Base-by-base conservation (phyloP, 1,139 yeast species). In the Nakaseomyces uthaithaninus region DNA sequence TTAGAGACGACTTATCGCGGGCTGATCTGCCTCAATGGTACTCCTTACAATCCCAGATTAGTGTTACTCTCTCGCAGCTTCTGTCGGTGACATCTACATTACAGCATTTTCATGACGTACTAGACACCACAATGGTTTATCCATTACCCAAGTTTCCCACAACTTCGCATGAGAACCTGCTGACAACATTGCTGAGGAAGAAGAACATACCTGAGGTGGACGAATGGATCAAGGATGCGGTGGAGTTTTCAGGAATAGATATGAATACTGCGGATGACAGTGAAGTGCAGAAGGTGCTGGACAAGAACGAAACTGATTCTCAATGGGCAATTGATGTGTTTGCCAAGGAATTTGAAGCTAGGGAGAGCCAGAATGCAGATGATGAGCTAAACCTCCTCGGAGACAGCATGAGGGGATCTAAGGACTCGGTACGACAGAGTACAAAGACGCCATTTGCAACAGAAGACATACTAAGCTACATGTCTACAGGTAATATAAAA, bases 181-280 rank as follows among this genome's bases (percentile, higher is more conserved):
- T 89, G 42, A 82, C 94, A 1, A 86, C 96, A 0, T 66, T 91
- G 47, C 64, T 91, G 45, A 71, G 97, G 43, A 91, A 87, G 59
- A 89, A 89, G 58, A 80, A 83, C 38, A 66, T 84, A 11, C 97
- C 97, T 0, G 96, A 87, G 51, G 94, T 89, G 1, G 86, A 80
- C 42, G 84, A 77, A 36, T 87, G 96, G 97, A 74, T 86, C 12
- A 70, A 71, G 14, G 67, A 68, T 15, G 87, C 91, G 2, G 63
- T 66, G 18, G 68, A 65, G 17, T 59, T 64, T 17, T 68, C 70
- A 1, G 60, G 60, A 4, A 33, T 56, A 37, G 49, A 59, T 42
- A 17, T 48, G 20, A 39, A 43, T 5, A 27, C 54, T 33, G 17
- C 52, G 23, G 46, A 48, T 11, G 44, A 46, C 9, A 49, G 43